A percentile compares a stretch with the other conserved stretches of the same genome.
phyloP scores from a whole-genome alignment of 176 grass and related monocot species.

The Cenchrus purpureus region DNA sequence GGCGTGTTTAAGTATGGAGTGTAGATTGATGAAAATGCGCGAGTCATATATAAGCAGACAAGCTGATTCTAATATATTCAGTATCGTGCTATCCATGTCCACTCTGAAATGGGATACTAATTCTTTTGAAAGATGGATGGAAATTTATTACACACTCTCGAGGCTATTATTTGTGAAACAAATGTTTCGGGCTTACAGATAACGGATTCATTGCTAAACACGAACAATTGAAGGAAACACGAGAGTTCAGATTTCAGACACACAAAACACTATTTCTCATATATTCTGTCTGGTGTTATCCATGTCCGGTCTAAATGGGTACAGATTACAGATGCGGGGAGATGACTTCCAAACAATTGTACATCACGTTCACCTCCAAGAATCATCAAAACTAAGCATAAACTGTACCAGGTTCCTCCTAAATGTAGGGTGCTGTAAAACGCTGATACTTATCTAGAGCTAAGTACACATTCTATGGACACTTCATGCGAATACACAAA shows the following conservation, averaged over 20 bases:
- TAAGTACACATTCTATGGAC: slow-evolving; percentile 31
- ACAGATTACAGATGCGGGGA: background rate
- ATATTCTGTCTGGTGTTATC: background rate
- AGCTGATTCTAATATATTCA: background rate
- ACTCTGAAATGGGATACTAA: background rate
- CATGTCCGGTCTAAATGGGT: slow-evolving; percentile 10
- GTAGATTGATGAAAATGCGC: background rate
- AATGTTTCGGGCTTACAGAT: too few species aligned
- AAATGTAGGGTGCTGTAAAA: slow-evolving; percentile 10
- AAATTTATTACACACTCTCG: too few species aligned
- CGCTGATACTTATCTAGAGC: background rate
- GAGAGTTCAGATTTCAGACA: background rate
- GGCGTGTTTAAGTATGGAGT: too few species aligned
- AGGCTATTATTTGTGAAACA: too few species aligned
- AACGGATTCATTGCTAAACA: too few species aligned
- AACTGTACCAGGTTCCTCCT: slow-evolving; percentile 16
- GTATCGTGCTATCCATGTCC: background rate
- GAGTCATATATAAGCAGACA: background rate
- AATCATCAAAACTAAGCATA: slow-evolving; percentile 24
- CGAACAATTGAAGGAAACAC: background rate
- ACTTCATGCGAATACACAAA: slow-evolving; percentile 34
- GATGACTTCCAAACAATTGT: slow-evolving; percentile 38
- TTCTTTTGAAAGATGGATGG: too few species aligned
- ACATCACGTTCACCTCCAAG: slow-evolving; percentile 21
- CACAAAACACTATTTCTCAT: background rate